Evolutionary conservation across 2,329 filamentous ascomycete genomes (phyloP), one percentile per base, ranked within the genome.

Genomic region (Thermothelomyces thermophilus): DNA sequence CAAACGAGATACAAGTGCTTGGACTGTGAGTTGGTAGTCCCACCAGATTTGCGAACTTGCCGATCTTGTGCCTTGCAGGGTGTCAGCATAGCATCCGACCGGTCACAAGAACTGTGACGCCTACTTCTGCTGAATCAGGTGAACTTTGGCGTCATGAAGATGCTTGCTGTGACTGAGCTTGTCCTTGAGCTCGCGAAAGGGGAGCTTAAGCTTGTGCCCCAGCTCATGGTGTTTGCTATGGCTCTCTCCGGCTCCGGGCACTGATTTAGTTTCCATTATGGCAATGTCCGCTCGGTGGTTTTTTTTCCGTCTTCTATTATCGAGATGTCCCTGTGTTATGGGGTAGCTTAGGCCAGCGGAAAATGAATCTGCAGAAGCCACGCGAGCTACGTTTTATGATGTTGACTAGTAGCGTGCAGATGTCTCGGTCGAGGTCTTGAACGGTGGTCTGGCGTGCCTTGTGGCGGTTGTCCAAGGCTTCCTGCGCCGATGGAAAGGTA

Each of bases 11-110:
- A 35, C 13, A 16, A 11, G 8, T 35, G 13, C 13, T 35, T n/a
- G n/a, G 13, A 6, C 11, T 16, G 31, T 10, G 8, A 17, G 10
- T 3, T 16, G 34, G 34, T n/a, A 34, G 55, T 72, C 50, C 53
- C 69, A 82, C 78, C 58, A 84, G 58, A 58, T 84, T 84, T 35
- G 68, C 76, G 43, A 84, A 67, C 63, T 84, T 84, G 46, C 81
- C 81, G 59, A 84, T 73, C 52, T 82, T 72, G 56, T 83, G 71
- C 41, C 73, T 76, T 41, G 3, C 19, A 20, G 2, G 10, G 10
- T 26, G 48, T 53, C 41, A 51, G 20, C 13, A 22, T 14, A 10
- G 8, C 1, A 30, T 20, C 10, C 22, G 46, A 24, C 7, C 24
- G 33, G 8, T 3, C 16, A 1, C 40, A 34, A 26, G 41, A 39